Percentiles rank a stretch among this genome's conserved stretches.
phyloP scores from a whole-genome alignment of 2,329 filamentous ascomycete species.

The Venturia aucupariae region DNA sequence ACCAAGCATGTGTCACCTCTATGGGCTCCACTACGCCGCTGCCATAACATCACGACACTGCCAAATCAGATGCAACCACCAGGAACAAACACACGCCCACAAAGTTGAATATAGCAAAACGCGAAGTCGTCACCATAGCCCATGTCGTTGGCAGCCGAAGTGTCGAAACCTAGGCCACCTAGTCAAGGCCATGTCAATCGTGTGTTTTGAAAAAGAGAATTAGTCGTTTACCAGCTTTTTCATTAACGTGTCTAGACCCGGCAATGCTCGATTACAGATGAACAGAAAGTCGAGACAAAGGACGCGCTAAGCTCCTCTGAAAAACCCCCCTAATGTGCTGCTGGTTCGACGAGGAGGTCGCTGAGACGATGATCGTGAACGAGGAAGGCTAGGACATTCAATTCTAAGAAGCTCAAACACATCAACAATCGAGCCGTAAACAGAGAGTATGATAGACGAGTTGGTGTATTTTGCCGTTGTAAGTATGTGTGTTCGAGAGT shows the following conservation, averaged over 20 bases:
- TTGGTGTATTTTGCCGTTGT: slow-evolving; percentile 8
- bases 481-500: not conserved
- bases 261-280: not conserved
- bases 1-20: not conserved
- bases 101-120: slow-evolving; percentile 8
- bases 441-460: slow-evolving; percentile 6
- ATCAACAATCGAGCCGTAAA: slow-evolving; percentile 7
- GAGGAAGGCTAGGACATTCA: slow-evolving; percentile 4
- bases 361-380: slow-evolving; percentile 6
- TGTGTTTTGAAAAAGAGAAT: not conserved
- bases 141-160: not conserved
- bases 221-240: slow-evolving; percentile 2
- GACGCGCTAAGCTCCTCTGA: not conserved
- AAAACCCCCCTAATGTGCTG: not conserved
- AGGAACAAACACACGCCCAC: not conserved
- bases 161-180: slow-evolving; percentile 3
- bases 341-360: slow-evolving; percentile 3
- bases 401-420: slow-evolving; percentile 5
- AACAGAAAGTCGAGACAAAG: not conserved
- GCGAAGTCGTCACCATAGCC: slow-evolving; percentile 4
- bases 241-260: slow-evolving; percentile 5
- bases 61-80: slow-evolving; percentile 3
- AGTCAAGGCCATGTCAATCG: slow-evolving; percentile 2
- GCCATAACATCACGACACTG: not conserved
- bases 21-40: not conserved